Conservation (phyloP, 176 grass and related monocot species). For the Zoysia japonica region DNA sequence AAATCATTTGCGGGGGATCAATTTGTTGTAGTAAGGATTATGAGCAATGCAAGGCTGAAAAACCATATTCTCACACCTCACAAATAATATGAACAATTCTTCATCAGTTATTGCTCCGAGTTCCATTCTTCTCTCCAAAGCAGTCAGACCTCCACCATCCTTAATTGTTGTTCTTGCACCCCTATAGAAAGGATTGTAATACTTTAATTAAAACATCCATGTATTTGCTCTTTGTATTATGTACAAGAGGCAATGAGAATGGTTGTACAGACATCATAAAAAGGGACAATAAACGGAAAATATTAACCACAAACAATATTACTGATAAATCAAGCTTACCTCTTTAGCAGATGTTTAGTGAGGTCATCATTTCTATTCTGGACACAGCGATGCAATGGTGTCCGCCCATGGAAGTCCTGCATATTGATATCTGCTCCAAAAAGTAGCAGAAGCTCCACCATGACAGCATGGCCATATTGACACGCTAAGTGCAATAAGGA, state of each 20-base stretch:
- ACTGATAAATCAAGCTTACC: constrained; percentile 44
- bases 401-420: constrained; percentile 87
- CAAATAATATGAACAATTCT: constrained; percentile 92
- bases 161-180: constrained; percentile 79
- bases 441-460: constrained; percentile 81
- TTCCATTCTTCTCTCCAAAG: constrained; percentile 97
- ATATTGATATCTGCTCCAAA: constrained; percentile 88
- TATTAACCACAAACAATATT: constrained; percentile 11
- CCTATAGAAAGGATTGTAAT: constrained; percentile 41
- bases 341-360: constrained; percentile 87
- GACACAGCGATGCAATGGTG: constrained; percentile 87
- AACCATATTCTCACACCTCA: constrained; percentile 35
- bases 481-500: constrained; percentile 78
- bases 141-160: constrained; percentile 82
- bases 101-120: constrained; percentile 96
- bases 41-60: constrained; percentile 15
- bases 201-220: not conserved
- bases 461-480: constrained; percentile 54
- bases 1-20: not conserved
- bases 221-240: not conserved
- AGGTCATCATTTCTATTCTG: constrained; percentile 77
- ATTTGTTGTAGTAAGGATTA: not conserved
- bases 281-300: not conserved
- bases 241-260: not conserved
- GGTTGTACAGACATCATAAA: not conserved